Evolutionary conservation across 345 rosid species (phyloP), one percentile per base, ranked within the genome.

Genomic region (Diplotaxis tenuifolia): DNA sequence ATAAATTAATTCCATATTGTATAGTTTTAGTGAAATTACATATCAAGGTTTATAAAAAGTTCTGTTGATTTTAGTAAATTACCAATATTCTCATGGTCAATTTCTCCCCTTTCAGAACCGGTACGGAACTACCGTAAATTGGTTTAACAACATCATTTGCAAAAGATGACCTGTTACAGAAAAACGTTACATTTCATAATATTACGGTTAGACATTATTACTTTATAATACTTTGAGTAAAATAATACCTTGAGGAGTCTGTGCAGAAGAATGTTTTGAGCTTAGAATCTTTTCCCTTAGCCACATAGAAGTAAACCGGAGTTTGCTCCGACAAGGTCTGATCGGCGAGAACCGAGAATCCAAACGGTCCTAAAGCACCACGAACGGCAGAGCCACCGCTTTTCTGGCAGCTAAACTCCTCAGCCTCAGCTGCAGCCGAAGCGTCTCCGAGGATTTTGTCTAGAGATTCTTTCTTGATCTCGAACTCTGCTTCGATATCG

Each of bases 311-410:
- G 79, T 89, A 90, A 7, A 95, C 96, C 0, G 97, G 96, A 16
- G 99, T 95, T 50, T 84, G 89, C 78, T 95, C 99, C 0, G 80
- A 40, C 23, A 79, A 90, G 58, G 62, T 65, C 0, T 81, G 73
- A 38, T 89, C 91, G 0, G 99, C 91, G 1, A 95, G 96, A 60
- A 92, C 92, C 6, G 86, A 77, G 52, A 95, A 78, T 38, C 99
- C 99, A 22, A 95, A 95, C 2, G 99, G 99, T 56, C 99, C 99
- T 47, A 92, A 58, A 7, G 96, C 87, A 2, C 89, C 87, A 5
- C 92, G 92, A 14, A 83, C 80, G 23, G 84, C 68, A 19, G 93
- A 84, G 20, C 96, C 93, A 0, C 82, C 78, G 4, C 83, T 79
- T 23, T 27, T 58, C 12, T 75, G 31, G 81, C 97, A 92, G 75